A percentile compares a stretch with the other conserved stretches of the same genome.
These are phyloP conservation scores for Mycena capillaripes DNA, from an alignment of 768 basidiomycete genomes.

Conservation along the genomic window DNA sequence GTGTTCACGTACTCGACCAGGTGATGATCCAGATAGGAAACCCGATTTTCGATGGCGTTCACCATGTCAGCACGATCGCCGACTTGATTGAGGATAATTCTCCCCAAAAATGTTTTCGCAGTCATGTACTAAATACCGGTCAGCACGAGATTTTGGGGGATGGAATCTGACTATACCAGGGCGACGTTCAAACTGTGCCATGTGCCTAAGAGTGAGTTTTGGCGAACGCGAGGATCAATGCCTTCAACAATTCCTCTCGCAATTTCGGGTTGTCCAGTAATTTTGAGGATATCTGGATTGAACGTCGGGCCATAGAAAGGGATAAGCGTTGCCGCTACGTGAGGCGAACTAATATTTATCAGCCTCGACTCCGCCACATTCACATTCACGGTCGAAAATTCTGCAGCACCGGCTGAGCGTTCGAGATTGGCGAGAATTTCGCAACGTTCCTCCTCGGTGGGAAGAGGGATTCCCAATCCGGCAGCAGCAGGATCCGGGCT, in stretches of 20 bases:
- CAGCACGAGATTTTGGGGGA: neutral
- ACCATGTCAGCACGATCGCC: conserved; percentile 34
- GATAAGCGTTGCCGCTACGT: conserved; percentile 14
- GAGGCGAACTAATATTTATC: conserved; percentile 6
- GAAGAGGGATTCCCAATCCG: conserved; percentile 12
- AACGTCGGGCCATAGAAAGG: conserved; percentile 22
- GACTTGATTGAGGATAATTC: conserved; percentile 15
- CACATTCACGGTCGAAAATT: neutral
- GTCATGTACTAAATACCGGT: conserved; percentile 22
- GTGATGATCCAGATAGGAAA: conserved; percentile 28
- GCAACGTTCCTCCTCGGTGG: conserved; percentile 12
- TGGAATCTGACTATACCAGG: neutral
- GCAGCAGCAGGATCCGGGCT: conserved; percentile 11
- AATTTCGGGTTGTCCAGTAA: conserved; percentile 19
- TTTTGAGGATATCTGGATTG: conserved; percentile 13
- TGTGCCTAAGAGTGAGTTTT: conserved; percentile 17
- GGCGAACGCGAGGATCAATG: conserved; percentile 25
- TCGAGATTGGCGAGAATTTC: neutral
- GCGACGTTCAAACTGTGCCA: conserved; percentile 34
- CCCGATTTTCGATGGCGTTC: conserved; percentile 27
- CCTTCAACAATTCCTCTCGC: conserved; percentile 26
- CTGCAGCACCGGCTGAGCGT: neutral
- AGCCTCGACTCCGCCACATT: neutral
- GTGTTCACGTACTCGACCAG: conserved; percentile 36
- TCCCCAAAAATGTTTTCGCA: conserved; percentile 25